Evolutionary conservation across 805 yeast genomes (phyloP).

Genomic region (Maudiozyma turicensis): DNA sequence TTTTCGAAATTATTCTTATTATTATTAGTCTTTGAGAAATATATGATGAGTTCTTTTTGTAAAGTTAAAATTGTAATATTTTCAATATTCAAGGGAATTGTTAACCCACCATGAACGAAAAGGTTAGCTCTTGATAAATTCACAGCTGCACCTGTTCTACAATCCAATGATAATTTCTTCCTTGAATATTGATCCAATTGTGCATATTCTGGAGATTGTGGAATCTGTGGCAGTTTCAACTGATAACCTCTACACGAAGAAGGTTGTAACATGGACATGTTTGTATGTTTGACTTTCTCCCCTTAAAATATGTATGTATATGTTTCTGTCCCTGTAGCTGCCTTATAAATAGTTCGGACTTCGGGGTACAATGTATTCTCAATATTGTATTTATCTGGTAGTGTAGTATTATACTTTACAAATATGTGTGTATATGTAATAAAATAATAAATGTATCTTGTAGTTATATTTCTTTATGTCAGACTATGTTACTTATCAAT

Average conservation of each 20-base stretch:
- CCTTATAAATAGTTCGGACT: no score
- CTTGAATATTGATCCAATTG: slow-evolving; percentile 32
- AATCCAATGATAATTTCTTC: slow-evolving; percentile 44
- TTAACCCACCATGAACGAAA: slow-evolving; percentile 57
- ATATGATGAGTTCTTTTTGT: slow-evolving; percentile 29
- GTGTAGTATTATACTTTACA: no score
- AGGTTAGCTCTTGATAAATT: slow-evolving; percentile 48
- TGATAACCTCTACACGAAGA: slow-evolving; percentile 52
- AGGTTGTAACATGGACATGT: slow-evolving; percentile 56
- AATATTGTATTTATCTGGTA: no score
- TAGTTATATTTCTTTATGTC: no score
- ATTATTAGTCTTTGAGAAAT: slow-evolving; percentile 18
- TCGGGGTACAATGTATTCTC: no score
- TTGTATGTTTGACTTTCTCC: background rate
- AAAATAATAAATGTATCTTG: no score
- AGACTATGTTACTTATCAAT: no score
- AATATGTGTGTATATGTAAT: no score
- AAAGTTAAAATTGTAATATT: slow-evolving; percentile 34
- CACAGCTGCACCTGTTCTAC: slow-evolving; percentile 60
- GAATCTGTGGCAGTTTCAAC: slow-evolving; percentile 42
- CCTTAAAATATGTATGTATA: background rate
- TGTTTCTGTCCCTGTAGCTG: background rate
- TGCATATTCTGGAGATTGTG: slow-evolving; percentile 5
- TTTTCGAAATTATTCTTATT: slow-evolving; percentile 16
- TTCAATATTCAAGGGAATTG: slow-evolving; percentile 42